Percentiles rank a stretch among this genome's conserved stretches.
Conservation (phyloP, 2,329 filamentous ascomycete genomes). For the Pestalotiopsis sp. region DNA sequence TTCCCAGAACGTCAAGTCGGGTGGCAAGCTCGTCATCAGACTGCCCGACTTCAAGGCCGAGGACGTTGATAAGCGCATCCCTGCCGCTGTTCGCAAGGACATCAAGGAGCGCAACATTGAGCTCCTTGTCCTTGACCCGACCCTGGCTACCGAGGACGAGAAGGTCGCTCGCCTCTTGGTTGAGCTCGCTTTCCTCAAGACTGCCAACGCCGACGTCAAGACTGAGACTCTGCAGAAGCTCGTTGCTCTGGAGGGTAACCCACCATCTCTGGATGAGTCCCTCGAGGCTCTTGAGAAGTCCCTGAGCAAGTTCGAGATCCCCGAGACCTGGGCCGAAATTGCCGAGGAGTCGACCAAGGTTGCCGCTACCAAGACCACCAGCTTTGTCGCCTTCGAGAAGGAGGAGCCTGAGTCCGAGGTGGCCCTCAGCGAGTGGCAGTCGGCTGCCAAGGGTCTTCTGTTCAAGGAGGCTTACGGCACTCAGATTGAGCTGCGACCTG, state of each 20-base stretch:
- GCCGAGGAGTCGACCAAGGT: conserved; percentile 64
- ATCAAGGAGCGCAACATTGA: conserved; percentile 71
- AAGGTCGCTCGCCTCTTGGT: conserved; percentile 69
- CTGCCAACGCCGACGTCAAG: conserved; percentile 70
- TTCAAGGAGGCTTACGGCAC: conserved; percentile 96
- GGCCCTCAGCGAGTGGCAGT: conserved; percentile 74
- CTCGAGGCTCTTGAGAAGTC: conserved; percentile 70
- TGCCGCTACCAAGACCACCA: conserved; percentile 71
- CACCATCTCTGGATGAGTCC: conserved; percentile 53
- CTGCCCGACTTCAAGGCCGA: conserved; percentile 82
- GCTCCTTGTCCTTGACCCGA: conserved; percentile 76
- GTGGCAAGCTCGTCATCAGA: conserved; percentile 75
- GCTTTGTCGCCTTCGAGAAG: conserved; percentile 82
- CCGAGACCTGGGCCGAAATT: conserved; percentile 77
- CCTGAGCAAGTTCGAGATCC: conserved; percentile 74
- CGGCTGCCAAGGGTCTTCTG: conserved; percentile 80
- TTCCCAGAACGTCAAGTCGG: conserved; percentile 68
- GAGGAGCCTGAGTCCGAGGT: conserved; percentile 69
- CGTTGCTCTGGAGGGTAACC: conserved; percentile 57
- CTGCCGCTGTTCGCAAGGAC: conserved; percentile 69
- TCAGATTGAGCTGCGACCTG: conserved; percentile 74
- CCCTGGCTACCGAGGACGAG: conserved; percentile 68
- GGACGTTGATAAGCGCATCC: conserved; percentile 85
- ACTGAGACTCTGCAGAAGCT: conserved; percentile 68
- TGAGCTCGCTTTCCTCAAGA: conserved; percentile 81